A percentile compares a stretch with the other conserved stretches of the same genome.
phyloP scores from a whole-genome alignment of 805 yeast genomes.

The Cyberlindnera japonica region DNA sequence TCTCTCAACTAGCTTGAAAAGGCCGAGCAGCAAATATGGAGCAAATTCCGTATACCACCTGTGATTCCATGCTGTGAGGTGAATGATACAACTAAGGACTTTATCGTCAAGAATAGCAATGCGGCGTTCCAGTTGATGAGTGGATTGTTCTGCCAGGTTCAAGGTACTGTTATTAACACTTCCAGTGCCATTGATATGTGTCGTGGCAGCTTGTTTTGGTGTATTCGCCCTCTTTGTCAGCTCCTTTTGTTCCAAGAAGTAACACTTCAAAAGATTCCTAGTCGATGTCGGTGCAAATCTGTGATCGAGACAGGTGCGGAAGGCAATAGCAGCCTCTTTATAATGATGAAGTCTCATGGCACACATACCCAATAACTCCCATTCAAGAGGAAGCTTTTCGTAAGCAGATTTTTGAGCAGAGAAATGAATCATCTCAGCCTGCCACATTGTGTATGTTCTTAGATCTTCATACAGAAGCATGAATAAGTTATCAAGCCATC shows the following conservation, averaged over 20 bases:
- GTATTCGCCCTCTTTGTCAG: conserved; percentile 25
- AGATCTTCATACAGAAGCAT: conserved; percentile 71
- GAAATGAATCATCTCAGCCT: conserved; percentile 84
- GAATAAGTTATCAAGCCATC: conserved; percentile 70
- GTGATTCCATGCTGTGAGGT: conserved; percentile 94
- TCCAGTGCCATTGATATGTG: neutral
- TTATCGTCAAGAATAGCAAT: conserved; percentile 35
- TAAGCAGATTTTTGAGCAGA: conserved; percentile 82
- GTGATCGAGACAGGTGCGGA: conserved; percentile 61
- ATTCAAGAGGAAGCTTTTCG: conserved; percentile 75
- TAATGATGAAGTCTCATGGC: conserved; percentile 82
- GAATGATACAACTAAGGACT: conserved; percentile 66
- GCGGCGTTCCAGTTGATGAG: conserved; percentile 31
- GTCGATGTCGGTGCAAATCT: conserved; percentile 82
- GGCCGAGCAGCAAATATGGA: conserved; percentile 54
- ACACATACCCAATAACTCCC: conserved; percentile 88
- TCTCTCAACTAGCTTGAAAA: conserved; percentile 61
- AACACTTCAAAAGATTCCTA: conserved; percentile 65
- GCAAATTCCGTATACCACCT: conserved; percentile 96
- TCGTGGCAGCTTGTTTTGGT: neutral
- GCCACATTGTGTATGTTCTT: conserved; percentile 86
- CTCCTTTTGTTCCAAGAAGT: conserved; percentile 44
- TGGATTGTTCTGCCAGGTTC: conserved; percentile 16
- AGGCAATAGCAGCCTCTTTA: conserved; percentile 86
- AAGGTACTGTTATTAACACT: conserved; percentile 19